phyloP scores from a whole-genome alignment of 768 basidiomycete genomes.

The Termitomyces sp. region DNA sequence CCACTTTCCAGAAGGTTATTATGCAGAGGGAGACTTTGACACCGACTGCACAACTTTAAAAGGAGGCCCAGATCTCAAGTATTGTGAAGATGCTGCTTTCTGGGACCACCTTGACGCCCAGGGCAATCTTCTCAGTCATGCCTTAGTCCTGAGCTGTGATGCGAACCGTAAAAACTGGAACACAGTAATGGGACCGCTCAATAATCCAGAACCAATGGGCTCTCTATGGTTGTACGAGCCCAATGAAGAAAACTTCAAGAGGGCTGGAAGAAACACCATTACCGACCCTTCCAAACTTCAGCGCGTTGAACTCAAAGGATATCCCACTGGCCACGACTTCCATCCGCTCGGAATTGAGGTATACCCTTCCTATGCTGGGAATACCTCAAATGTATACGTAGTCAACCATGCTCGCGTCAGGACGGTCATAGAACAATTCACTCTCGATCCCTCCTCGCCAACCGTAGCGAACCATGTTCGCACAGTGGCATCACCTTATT shows the following conservation, averaged over 20 bases:
- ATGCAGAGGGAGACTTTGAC: conserved; percentile 41
- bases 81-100: conserved; percentile 61
- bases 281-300: conserved; percentile 20
- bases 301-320: conserved; percentile 41
- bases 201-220: conserved; percentile 51
- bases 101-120: conserved; percentile 50
- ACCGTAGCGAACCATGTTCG: conserved; percentile 47
- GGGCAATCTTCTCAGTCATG: conserved; percentile 35
- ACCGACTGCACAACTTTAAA: conserved; percentile 38
- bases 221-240: conserved; percentile 52
- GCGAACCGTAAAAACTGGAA: conserved; percentile 60
- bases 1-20: conserved; percentile 44
- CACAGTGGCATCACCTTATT: conserved; percentile 52
- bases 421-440: conserved; percentile 67
- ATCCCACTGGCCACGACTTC: conserved; percentile 55
- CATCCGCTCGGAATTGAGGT: conserved; percentile 67
- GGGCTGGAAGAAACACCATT: conserved; percentile 2
- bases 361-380: conserved; percentile 42
- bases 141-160: conserved; percentile 49
- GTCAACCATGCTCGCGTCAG: conserved; percentile 61
- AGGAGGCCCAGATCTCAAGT: conserved; percentile 31
- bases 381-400: conserved; percentile 52
- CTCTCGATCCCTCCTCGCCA: conserved; percentile 37
- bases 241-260: background rate
- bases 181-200: conserved; percentile 70